phyloP scores from a whole-genome alignment of 164 flowering plant genomes.

The Liriodendron chinense region DNA sequence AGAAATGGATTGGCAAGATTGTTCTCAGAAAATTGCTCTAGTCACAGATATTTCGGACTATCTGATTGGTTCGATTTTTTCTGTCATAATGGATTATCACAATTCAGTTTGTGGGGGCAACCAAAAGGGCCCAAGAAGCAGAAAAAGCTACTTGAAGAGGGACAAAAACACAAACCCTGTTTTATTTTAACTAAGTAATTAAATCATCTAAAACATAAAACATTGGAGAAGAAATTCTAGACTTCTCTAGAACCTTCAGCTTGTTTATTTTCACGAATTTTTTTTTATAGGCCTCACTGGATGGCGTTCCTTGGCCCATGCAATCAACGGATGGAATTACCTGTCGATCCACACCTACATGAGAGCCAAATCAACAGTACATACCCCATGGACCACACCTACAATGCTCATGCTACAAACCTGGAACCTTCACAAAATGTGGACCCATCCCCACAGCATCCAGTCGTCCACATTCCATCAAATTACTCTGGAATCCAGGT shows the following conservation, averaged over 20 bases:
- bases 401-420: not conserved
- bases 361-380: not conserved
- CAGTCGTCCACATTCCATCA: not conserved
- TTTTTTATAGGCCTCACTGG: not conserved
- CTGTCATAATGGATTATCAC: no score
- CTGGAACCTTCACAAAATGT: not conserved
- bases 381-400: not conserved
- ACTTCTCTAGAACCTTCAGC: not conserved
- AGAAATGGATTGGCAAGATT: no score
- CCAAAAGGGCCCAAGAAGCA: no score
- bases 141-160: no score
- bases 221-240: no score
- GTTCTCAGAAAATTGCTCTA: no score
- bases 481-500: not conserved
- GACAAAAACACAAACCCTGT: no score
- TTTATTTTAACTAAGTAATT: no score
- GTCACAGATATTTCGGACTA: no score
- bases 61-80: no score
- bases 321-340: not conserved
- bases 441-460: not conserved
- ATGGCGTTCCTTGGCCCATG: not conserved
- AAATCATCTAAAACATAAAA: no score
- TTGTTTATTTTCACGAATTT: not conserved
- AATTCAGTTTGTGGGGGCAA: no score
- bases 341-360: not conserved